Percentiles rank a stretch among this genome's conserved stretches.
These are phyloP conservation scores for Aspergillus phoenicis DNA, from an alignment of 2,329 filamentous ascomycete genomes.

Conservation along the genomic window DNA sequence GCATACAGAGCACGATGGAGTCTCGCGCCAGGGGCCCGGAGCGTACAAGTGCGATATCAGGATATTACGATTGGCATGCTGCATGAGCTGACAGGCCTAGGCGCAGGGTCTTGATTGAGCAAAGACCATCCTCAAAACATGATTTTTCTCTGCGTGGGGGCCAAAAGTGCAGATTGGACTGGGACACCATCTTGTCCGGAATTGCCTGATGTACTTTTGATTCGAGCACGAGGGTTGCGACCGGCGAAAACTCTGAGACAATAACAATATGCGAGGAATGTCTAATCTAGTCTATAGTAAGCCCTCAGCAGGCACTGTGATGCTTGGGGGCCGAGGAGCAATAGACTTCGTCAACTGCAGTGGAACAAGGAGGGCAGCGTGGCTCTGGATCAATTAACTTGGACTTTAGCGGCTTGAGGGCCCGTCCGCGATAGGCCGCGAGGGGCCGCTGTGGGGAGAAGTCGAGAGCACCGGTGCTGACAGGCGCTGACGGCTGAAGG, in stretches of 20 bases:
- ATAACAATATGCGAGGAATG: background rate
- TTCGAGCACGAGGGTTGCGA: background rate
- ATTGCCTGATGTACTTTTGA: background rate
- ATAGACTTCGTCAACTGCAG: background rate
- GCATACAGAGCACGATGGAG: background rate
- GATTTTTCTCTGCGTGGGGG: background rate
- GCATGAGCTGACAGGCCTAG: background rate
- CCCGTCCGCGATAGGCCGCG: background rate
- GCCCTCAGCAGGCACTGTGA: background rate
- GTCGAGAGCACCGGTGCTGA: background rate
- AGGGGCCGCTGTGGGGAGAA: background rate
- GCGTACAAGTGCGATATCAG: background rate
- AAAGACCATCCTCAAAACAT: background rate
- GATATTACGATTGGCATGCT: slow-evolving; percentile 1
- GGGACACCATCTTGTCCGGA: background rate
- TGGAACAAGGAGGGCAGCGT: background rate
- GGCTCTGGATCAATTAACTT: slow-evolving; percentile 2
- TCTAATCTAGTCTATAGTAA: background rate
- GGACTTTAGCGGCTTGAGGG: background rate
- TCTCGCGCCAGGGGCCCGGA: background rate
- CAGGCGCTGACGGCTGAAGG: background rate
- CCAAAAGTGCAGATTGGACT: background rate
- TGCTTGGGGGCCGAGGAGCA: background rate
- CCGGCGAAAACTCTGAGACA: background rate
- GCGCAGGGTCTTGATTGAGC: background rate